Base-by-base conservation (phyloP, 2,329 filamentous ascomycete species). In the Monilinia vaccinii-corymbosi region DNA sequence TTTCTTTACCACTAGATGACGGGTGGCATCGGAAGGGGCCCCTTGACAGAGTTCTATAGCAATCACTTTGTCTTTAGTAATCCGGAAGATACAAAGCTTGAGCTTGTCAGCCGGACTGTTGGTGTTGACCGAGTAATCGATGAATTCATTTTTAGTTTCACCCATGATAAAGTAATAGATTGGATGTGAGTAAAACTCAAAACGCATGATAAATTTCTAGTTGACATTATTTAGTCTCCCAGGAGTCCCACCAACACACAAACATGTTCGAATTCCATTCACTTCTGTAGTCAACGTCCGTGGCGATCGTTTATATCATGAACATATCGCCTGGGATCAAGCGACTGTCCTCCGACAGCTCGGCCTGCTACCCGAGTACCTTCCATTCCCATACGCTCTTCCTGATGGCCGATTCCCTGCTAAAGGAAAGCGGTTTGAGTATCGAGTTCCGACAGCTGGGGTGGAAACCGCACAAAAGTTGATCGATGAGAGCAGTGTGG, bases 31-130 rank as follows among this genome's bases (percentile, higher is more conserved):
- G 88, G 88, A 0, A 79, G 88, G 21, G 74, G 75, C 2, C 74
- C 75, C 1, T 74, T 92, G 10, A 83, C 85, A 0, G 73, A 76
- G 6, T 93, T 92, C 68, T 92, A 92, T 72, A 78, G 79, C 0
- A 70, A 89, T 63, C 82, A 91, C 68, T 92, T 93, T 73, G 85
- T 92, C 66, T 88, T 86, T 69, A 83, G 78, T 61, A 93, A 92
- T 63, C 82, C 88, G 0, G 77, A 76, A 0, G 87, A 91, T 64
- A 84, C 85, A 0, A 75, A 76, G 4, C 75, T 92, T 2, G 84
- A 90, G 67, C 79, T 91, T 1, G 78, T 91, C 36, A 88, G 84
- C 62, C 81, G 88, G 0, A 91, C 87, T 0, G 75, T 91, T 0
- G 88, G 88, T 0, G 79, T 86, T 0, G 87, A 92, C 67, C 79